phyloP scores from a whole-genome alignment of 805 yeast species.

The Barnettozyma pratensis region DNA sequence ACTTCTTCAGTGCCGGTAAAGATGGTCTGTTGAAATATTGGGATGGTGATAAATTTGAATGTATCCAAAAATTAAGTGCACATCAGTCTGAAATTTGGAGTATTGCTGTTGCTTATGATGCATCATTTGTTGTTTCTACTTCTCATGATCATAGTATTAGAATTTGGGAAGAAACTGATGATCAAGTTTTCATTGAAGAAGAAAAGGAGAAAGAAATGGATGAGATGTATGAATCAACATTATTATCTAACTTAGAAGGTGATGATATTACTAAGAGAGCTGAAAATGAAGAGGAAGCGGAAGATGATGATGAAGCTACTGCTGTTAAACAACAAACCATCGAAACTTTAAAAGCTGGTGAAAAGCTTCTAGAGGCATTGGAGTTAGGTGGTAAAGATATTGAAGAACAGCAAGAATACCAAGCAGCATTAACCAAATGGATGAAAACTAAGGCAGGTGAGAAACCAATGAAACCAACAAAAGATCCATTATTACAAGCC shows the following conservation, averaged over 20 bases:
- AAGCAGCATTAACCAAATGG: slow-evolving; percentile 35
- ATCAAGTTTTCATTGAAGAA: slow-evolving; percentile 94
- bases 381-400: slow-evolving; percentile 70
- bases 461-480: slow-evolving; percentile 55
- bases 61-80: slow-evolving; percentile 78
- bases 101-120: slow-evolving; percentile 68
- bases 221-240: slow-evolving; percentile 78
- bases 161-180: slow-evolving; percentile 91
- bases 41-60: slow-evolving; percentile 98
- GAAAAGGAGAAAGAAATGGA: slow-evolving; percentile 95
- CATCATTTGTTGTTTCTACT: slow-evolving; percentile 68
- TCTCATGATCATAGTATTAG: slow-evolving; percentile 93
- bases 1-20: slow-evolving; percentile 85
- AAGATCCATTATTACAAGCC: slow-evolving; percentile 71
- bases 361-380: slow-evolving; percentile 9
- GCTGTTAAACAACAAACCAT: slow-evolving; percentile 77
- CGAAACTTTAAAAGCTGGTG: slow-evolving; percentile 65
- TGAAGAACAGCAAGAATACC: slow-evolving; percentile 48
- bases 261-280: slow-evolving; percentile 34
- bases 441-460: slow-evolving; percentile 38
- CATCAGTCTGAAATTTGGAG: slow-evolving; percentile 96
- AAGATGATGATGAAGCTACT: slow-evolving; percentile 47
- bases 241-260: slow-evolving; percentile 67
- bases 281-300: slow-evolving; percentile 34
- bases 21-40: slow-evolving; percentile 90